Evolutionary conservation across 805 yeast species (phyloP), one percentile per base, ranked within the genome.

Genomic region (Yarrowia sp.): DNA sequence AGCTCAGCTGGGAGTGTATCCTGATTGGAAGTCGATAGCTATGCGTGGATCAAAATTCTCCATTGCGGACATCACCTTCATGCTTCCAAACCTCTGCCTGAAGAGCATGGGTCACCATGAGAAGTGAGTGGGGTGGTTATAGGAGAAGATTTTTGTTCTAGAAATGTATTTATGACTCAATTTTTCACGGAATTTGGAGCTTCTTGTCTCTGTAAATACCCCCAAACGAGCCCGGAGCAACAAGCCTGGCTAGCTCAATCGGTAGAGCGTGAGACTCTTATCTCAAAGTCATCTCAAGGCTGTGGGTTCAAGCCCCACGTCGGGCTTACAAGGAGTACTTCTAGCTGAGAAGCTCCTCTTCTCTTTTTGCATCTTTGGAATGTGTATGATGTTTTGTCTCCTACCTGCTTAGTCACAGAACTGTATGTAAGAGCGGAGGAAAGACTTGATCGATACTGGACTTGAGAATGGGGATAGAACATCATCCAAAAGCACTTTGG

Each of bases 211-310:
- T 10, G 3, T 10, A 14, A 26, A 48, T 48, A 48, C 35, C 15
- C 16, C 52, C 52, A 48, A 26, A 12, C 5, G 10, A 22, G 10
- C 52, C 52, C 52, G 16, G 36, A 48, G 52, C 52, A 48, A 48
- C 35, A 48, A 12, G 56, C 56, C 56, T 50, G 56, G 56, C 56
- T 50, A 50, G 56, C 56, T 50, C 56, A 50, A 50, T 50, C 56
- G 56, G 56, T 50, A 50, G 56, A 50, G 56, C 56, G 56, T 50
- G 56, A 50, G 56, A 50, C 56, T 50, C 56, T 64, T 50, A 50
- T 48, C 50, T 50, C 38, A n/a, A 49, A 50, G 56, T 11, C 8
- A 50, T 50, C 56, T 50, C 56, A 50, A 50, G 56, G 56, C 56
- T 50, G 56, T 50, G 56, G 56, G 56, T 50, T 50, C 56, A 50